Evolutionary conservation across 345 rosid species (phyloP).

Genomic region (Citrus glauca): DNA sequence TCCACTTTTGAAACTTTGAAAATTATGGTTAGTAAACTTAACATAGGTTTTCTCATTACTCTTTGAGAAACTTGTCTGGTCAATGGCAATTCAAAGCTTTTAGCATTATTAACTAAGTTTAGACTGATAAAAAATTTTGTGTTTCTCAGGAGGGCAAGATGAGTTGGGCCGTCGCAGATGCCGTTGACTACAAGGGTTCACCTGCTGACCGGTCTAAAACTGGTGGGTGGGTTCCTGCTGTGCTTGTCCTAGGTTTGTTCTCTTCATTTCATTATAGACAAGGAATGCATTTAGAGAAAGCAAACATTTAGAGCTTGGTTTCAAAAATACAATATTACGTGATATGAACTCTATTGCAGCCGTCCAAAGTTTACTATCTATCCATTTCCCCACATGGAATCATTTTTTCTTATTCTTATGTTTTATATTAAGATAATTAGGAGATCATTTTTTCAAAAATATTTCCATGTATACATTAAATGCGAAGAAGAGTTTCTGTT

Average conservation of each 20-base stretch:
- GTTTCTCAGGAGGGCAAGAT: slow-evolving; percentile 42
- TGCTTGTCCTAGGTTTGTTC: slow-evolving; percentile 53
- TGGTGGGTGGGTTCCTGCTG: slow-evolving; percentile 70
- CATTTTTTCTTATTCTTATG: not conserved
- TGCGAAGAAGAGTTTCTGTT: not conserved
- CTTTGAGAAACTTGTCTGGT: not conserved
- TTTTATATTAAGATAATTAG: not conserved
- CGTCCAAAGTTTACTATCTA: not conserved
- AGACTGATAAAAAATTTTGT: not conserved
- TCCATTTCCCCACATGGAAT: not conserved
- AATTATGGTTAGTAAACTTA: slow-evolving; percentile 24
- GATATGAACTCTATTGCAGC: not conserved
- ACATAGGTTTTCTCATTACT: not conserved
- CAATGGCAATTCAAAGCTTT: not conserved
- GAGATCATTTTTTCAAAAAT: not conserved
- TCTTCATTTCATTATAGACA: not conserved
- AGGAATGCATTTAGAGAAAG: not conserved
- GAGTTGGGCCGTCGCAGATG: slow-evolving; percentile 52
- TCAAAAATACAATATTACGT: not conserved
- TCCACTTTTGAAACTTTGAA: slow-evolving; percentile 6
- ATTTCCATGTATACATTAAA: not conserved
- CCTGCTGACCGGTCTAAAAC: slow-evolving; percentile 64
- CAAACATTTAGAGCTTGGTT: slow-evolving; percentile 2
- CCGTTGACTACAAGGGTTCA: slow-evolving; percentile 46
- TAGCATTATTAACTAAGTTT: not conserved